Evolutionary conservation across 2,329 filamentous ascomycete species (phyloP), one percentile per base, ranked within the genome.

Genomic region (Golovinomyces cichoracearum): DNA sequence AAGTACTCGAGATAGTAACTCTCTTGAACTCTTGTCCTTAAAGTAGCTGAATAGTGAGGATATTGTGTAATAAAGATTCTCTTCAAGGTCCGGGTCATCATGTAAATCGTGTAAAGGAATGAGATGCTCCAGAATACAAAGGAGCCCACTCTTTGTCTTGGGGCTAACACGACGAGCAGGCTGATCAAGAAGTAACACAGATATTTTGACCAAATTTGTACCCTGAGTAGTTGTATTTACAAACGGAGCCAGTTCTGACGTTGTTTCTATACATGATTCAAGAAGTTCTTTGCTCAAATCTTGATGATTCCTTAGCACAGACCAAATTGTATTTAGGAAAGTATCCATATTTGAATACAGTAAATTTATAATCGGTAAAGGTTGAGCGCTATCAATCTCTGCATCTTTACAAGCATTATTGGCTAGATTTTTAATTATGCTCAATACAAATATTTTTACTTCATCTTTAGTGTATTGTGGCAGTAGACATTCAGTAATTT

Each of bases 1-100:
- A 6, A 95, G 65, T 3, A 93, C 79, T 41, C 76, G 70, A 15
- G 80, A 81, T 25, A 95, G 65, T 0, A 83, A 70, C 52, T 77
- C 69, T 49, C 90, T 73, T 58, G 84, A 92, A 40, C 74, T 66
- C 40, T 77, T 72, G 61, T 95, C 86, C 56, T 78, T 83, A 66
- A 95, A 88, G 60, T 86, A 93, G 49, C 83, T 82, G 60, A 93
- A 95, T 29, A 95, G 71, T 0, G 82, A 78, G 3, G 82, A 79
- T 9, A 90, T 64, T 0, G 83, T 83, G 42, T 74, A 68, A 60
- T 81, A 93, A 0, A 92, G 73, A 31, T 72, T 69, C 41, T 70
- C 65, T 45, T 74, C 74, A 15, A 88, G 64, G 22, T 70, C 68
- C 5, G 63, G 57, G 45, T 80, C 69, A 51, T 71, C 68, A 45